These are phyloP conservation scores for Plasmodium fragile DNA, from an alignment of 169 alveolate species.

Conservation along the genomic window DNA sequence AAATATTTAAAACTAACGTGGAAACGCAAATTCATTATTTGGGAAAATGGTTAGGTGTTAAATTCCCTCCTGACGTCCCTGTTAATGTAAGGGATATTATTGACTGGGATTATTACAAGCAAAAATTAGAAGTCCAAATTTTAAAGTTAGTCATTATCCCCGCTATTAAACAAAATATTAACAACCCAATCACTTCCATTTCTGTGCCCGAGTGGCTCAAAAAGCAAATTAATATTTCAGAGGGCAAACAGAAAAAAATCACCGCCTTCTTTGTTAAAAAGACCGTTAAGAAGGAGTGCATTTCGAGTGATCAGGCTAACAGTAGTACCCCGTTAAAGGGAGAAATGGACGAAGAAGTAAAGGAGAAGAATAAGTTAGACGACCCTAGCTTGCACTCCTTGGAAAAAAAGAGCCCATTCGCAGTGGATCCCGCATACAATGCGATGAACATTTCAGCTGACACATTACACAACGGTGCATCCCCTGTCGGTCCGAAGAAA, in stretches of 20 bases:
- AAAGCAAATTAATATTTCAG: slow-evolving; percentile 78
- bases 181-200: slow-evolving; percentile 95
- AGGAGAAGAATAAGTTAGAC: neutral
- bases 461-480: neutral
- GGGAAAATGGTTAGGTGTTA: slow-evolving; percentile 88
- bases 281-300: slow-evolving; percentile 68
- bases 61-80: slow-evolving; percentile 88
- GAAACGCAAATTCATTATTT: slow-evolving; percentile 85
- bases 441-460: neutral
- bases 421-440: neutral
- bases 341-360: neutral
- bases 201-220: slow-evolving; percentile 96
- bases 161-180: slow-evolving; percentile 95
- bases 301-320: neutral
- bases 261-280: slow-evolving; percentile 77
- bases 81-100: slow-evolving; percentile 93
- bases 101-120: slow-evolving; percentile 98
- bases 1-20: slow-evolving; percentile 91
- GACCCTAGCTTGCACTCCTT: neutral
- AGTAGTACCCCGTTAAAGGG: neutral
- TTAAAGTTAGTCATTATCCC: slow-evolving; percentile 95
- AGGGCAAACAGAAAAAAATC: slow-evolving; percentile 74
- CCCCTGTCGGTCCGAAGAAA: neutral
- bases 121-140: slow-evolving; percentile 94
- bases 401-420: slow-evolving; percentile 35